Percentiles rank a stretch among this genome's conserved stretches.
phyloP scores from a whole-genome alignment of 805 yeast genomes.

The Candida piceae region DNA sequence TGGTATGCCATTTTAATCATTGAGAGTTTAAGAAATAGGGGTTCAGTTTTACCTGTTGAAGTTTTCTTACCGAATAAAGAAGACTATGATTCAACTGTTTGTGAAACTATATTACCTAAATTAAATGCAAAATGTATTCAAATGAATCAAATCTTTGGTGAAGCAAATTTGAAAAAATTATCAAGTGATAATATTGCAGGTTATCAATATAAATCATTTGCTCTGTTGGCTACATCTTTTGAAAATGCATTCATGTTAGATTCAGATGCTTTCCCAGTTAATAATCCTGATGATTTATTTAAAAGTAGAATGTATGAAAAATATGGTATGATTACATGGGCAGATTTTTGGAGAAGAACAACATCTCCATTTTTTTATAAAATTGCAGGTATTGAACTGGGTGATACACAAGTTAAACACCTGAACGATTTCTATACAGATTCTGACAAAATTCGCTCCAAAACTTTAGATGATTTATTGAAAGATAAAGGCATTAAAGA shows the following conservation, averaged over 20 bases:
- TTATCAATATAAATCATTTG: slow-evolving; percentile 31
- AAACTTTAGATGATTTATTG: slow-evolving; percentile 30
- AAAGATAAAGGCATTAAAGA: slow-evolving; percentile 18
- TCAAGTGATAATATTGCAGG: slow-evolving; percentile 11
- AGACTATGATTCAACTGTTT: slow-evolving; percentile 33
- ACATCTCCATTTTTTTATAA: slow-evolving; percentile 70
- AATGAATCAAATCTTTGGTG: slow-evolving; percentile 31
- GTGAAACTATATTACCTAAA: slow-evolving; percentile 32
- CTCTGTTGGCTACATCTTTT: slow-evolving; percentile 64
- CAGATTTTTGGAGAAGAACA: slow-evolving; percentile 85
- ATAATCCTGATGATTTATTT: slow-evolving; percentile 58
- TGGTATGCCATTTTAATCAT: slow-evolving; percentile 32
- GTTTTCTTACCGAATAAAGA: slow-evolving; percentile 30
- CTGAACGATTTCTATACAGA: slow-evolving; percentile 25
- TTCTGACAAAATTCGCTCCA: slow-evolving; percentile 22
- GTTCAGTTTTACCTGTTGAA: slow-evolving; percentile 35
- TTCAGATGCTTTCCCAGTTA: slow-evolving; percentile 70
- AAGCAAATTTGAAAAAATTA: slow-evolving; percentile 13
- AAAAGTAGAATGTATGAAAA: slow-evolving; percentile 47
- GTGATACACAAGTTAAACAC: slow-evolving; percentile 20
- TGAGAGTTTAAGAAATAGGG: slow-evolving; percentile 34
- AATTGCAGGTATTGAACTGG: slow-evolving; percentile 54
- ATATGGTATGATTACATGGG: slow-evolving; percentile 62
- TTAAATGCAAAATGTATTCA: slow-evolving; percentile 35
- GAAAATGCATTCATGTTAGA: slow-evolving; percentile 69